Evolutionary conservation across 2,329 filamentous ascomycete species (phyloP).

Genomic region (Cercospora sp.): DNA sequence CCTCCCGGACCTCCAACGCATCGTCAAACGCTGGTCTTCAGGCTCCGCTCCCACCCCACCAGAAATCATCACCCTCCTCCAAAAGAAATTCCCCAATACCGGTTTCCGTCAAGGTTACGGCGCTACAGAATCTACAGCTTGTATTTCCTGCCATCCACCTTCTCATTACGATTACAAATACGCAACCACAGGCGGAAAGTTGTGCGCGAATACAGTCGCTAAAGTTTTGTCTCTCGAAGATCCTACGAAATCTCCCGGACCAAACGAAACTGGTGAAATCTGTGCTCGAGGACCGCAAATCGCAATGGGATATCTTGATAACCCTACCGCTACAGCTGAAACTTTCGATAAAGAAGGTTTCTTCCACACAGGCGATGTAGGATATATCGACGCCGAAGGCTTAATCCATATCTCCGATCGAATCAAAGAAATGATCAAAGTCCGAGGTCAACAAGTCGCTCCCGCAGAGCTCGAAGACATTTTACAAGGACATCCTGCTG

Average conservation of each 20-base stretch:
- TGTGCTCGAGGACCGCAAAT: constrained; percentile 40
- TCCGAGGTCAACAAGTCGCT: constrained; percentile 63
- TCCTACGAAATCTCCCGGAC: constrained; percentile 46
- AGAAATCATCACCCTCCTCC: constrained; percentile 58
- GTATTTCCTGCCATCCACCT: constrained; percentile 62
- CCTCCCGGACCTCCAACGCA: constrained; percentile 49
- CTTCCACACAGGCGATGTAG: constrained; percentile 61
- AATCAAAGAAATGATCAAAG: constrained; percentile 69
- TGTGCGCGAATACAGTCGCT: constrained; percentile 59
- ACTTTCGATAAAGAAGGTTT: constrained; percentile 53
- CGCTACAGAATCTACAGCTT: constrained; percentile 66
- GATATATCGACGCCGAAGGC: constrained; percentile 56
- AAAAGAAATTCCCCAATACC: constrained; percentile 57
- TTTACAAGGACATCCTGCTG: constrained; percentile 56
- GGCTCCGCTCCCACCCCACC: constrained; percentile 60
- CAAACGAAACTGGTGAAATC: constrained; percentile 54
- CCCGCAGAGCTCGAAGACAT: constrained; percentile 65
- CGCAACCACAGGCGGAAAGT: constrained; percentile 55
- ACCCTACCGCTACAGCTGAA: constrained; percentile 39
- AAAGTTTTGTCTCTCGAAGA: constrained; percentile 59
- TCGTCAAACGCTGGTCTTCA: constrained; percentile 56
- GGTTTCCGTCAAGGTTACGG: constrained; percentile 68
- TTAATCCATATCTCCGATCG: constrained; percentile 60
- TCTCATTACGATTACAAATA: constrained; percentile 59
- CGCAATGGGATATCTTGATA: constrained; percentile 42